phyloP scores from a whole-genome alignment of 208 protist genomes.

The Crithidia mellificae region DNA sequence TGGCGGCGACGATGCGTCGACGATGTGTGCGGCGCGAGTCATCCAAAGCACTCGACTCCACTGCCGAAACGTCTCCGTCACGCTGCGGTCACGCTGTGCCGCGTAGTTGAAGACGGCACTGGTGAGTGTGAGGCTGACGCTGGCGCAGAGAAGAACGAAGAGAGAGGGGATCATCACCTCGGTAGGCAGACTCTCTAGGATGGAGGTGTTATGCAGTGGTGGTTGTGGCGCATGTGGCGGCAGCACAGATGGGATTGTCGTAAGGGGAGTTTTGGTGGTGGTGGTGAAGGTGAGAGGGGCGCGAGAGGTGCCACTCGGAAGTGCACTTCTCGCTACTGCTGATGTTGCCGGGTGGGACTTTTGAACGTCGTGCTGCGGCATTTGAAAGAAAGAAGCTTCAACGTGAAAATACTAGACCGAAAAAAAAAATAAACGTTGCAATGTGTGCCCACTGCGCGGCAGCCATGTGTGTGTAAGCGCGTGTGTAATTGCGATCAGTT shows the following conservation, averaged over 20 bases:
- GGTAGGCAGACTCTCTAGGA: slow-evolving; percentile 18
- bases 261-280: no score
- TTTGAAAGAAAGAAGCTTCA: no score
- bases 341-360: no score
- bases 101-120: slow-evolving; percentile 50
- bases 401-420: no score
- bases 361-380: no score
- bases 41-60: slow-evolving; percentile 45
- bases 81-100: slow-evolving; percentile 9
- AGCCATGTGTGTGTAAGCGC: no score
- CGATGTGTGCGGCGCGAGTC: slow-evolving; percentile 36
- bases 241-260: not conserved
- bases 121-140: slow-evolving; percentile 31
- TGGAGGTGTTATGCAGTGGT: not conserved
- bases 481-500: no score
- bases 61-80: slow-evolving; percentile 31
- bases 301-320: no score
- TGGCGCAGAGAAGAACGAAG: slow-evolving; percentile 37
- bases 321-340: no score
- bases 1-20: slow-evolving; percentile 30
- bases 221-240: not conserved
- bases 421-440: no score
- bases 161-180: slow-evolving; percentile 52
- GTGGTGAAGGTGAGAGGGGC: no score
- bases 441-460: no score